Percentiles rank a stretch among this genome's conserved stretches.
Evolutionary conservation across 1,284 basidiomycete genomes (phyloP).

Genomic region (Apiotrichum gamsii): DNA sequence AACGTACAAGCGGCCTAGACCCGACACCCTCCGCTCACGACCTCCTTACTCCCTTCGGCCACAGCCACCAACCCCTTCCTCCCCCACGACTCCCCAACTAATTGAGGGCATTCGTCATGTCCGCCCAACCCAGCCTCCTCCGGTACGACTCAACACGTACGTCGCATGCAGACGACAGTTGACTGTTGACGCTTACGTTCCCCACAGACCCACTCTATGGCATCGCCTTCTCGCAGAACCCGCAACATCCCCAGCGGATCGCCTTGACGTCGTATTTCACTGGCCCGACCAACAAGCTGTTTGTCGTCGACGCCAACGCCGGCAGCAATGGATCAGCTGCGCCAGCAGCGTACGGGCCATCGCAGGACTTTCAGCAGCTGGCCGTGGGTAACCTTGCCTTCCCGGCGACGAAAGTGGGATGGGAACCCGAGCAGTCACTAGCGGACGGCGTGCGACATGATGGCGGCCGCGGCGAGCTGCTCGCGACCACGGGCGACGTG

Average conservation of each 20-base stretch:
- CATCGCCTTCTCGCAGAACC: slow-evolving; percentile 41
- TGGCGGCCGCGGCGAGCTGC: slow-evolving; percentile 55
- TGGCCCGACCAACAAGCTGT: slow-evolving; percentile 40
- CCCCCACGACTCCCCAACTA: too few species aligned
- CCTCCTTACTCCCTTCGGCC: too few species aligned
- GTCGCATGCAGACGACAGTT: too few species aligned
- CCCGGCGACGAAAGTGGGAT: slow-evolving; percentile 47
- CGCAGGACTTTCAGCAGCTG: slow-evolving; percentile 28
- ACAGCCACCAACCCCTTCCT: too few species aligned
- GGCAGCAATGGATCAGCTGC: slow-evolving; percentile 6
- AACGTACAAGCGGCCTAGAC: too few species aligned
- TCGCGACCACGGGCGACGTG: slow-evolving; percentile 86
- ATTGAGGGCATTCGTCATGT: too few species aligned
- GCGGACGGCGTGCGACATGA: slow-evolving; percentile 25
- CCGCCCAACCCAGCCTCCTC: slow-evolving; percentile 20
- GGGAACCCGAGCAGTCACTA: slow-evolving; percentile 40
- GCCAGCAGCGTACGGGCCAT: slow-evolving; percentile 8
- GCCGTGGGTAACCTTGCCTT: slow-evolving; percentile 32
- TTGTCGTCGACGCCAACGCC: slow-evolving; percentile 31
- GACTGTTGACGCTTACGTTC: background rate
- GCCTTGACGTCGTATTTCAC: slow-evolving; percentile 40
- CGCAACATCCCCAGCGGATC: slow-evolving; percentile 34
- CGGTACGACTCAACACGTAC: slow-evolving; percentile 25
- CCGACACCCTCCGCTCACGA: too few species aligned
- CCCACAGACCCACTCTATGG: slow-evolving; percentile 47